phyloP scores from a whole-genome alignment of 768 basidiomycete species.

The Tulasnella sp. region DNA sequence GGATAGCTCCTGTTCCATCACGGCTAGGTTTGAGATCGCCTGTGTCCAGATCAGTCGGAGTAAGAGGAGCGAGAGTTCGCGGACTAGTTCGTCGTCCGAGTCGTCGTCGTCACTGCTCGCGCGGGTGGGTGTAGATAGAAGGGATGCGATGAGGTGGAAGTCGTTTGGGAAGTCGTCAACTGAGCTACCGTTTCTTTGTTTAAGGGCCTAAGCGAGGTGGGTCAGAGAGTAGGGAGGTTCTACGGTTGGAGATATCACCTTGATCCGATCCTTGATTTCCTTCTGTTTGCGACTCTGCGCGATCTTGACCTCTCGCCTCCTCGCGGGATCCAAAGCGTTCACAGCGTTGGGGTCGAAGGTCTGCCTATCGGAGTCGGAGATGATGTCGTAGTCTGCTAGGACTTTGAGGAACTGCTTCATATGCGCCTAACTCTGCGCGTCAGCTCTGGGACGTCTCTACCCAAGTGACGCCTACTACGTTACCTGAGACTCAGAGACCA shows the following conservation, averaged over 20 bases:
- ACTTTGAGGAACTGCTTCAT: slow-evolving; percentile 17
- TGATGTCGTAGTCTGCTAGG: slow-evolving; percentile 49
- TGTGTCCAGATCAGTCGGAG: slow-evolving; percentile 63
- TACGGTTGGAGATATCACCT: slow-evolving; percentile 34
- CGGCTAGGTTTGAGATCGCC: slow-evolving; percentile 53
- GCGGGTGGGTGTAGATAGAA: slow-evolving; percentile 36
- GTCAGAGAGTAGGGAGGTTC: neutral
- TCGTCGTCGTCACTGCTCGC: slow-evolving; percentile 31
- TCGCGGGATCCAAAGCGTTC: slow-evolving; percentile 40
- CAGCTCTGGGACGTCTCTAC: no score
- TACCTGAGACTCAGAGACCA: slow-evolving; percentile 49
- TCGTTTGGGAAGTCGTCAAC: slow-evolving; percentile 32
- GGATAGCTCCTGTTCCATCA: slow-evolving; percentile 58
- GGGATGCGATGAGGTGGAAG: slow-evolving; percentile 51
- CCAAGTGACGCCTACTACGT: slow-evolving; percentile 14
- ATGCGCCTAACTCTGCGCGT: no score
- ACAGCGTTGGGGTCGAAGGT: slow-evolving; percentile 35
- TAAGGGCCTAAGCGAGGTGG: slow-evolving; percentile 33
- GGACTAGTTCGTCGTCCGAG: slow-evolving; percentile 51
- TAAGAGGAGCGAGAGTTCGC: slow-evolving; percentile 57
- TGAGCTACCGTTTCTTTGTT: slow-evolving; percentile 40
- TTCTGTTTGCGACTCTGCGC: slow-evolving; percentile 82
- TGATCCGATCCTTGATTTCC: slow-evolving; percentile 55
- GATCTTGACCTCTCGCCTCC: slow-evolving; percentile 79
- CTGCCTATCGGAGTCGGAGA: slow-evolving; percentile 47